These are phyloP conservation scores for Coniferiporia weirii DNA, from an alignment of 1,284 basidiomycete species.

Conservation along the genomic window DNA sequence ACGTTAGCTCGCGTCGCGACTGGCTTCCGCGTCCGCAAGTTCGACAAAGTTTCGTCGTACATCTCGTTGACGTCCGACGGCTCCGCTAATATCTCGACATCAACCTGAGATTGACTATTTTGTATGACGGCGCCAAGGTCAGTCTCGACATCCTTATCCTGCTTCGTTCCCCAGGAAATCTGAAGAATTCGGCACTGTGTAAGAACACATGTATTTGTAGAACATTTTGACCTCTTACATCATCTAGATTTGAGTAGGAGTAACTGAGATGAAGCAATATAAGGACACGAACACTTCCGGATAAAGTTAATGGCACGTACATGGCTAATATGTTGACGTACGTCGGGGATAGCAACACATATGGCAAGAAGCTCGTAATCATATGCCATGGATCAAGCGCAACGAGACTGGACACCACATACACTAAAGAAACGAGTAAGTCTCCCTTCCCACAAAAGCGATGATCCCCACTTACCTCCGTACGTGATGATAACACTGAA, in stretches of 20 bases:
- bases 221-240: constrained; percentile 35
- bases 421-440: constrained; percentile 40
- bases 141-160: constrained; percentile 59
- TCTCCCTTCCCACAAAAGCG: neutral
- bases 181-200: constrained; percentile 24
- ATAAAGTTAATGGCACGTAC: constrained; percentile 36
- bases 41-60: constrained; percentile 85
- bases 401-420: constrained; percentile 72
- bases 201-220: too few relatives aligned
- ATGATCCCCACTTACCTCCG: constrained; percentile 51
- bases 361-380: constrained; percentile 86
- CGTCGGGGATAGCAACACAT: constrained; percentile 82
- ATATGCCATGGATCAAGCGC: constrained; percentile 94
- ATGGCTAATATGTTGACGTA: constrained; percentile 87
- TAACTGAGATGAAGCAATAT: constrained; percentile 39
- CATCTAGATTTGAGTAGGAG: constrained; percentile 79
- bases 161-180: constrained; percentile 92
- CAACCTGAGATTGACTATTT: constrained; percentile 76
- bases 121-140: constrained; percentile 81
- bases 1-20: constrained; percentile 24
- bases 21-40: constrained; percentile 70
- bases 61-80: constrained; percentile 84
- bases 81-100: constrained; percentile 83
- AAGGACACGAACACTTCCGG: neutral
- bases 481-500: constrained; percentile 85